These are phyloP conservation scores for Grigorovia humatica DNA, from an alignment of 805 yeast genomes.

Conservation along the genomic window DNA sequence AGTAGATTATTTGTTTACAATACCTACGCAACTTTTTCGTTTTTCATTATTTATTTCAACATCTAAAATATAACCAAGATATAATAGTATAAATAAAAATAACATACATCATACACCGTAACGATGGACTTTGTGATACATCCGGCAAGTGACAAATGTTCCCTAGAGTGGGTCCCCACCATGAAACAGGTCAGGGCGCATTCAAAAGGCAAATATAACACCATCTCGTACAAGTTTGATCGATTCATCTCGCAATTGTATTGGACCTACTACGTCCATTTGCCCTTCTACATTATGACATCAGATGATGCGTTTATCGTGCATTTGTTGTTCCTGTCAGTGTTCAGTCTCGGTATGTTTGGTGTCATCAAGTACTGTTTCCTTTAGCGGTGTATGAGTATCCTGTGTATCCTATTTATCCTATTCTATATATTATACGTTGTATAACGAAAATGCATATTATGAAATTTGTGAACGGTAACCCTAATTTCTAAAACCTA, in stretches of 20 bases:
- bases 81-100: not conserved
- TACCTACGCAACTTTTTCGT: too few relatives aligned
- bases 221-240: constrained; percentile 17
- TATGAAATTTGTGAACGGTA: too few relatives aligned
- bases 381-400: constrained; percentile 5
- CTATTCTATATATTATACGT: not conserved
- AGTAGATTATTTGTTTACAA: constrained; percentile 2
- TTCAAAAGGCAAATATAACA: constrained; percentile 7
- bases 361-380: constrained; percentile 28
- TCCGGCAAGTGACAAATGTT: not conserved
- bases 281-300: constrained; percentile 37
- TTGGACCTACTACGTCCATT: constrained; percentile 37
- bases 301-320: constrained; percentile 32
- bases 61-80: not conserved
- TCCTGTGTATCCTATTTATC: not conserved
- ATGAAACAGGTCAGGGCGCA: constrained; percentile 8
- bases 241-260: constrained; percentile 18
- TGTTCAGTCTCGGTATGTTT: constrained; percentile 31
- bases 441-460: not conserved
- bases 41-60: too few relatives aligned
- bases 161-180: constrained; percentile 7
- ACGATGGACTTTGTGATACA: not conserved
- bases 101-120: not conserved
- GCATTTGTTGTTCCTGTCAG: constrained; percentile 30
- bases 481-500: not conserved